Evolutionary conservation across 768 basidiomycete species (phyloP), one percentile per base, ranked within the genome.

Genomic region (Phaeotremella fagi): DNA sequence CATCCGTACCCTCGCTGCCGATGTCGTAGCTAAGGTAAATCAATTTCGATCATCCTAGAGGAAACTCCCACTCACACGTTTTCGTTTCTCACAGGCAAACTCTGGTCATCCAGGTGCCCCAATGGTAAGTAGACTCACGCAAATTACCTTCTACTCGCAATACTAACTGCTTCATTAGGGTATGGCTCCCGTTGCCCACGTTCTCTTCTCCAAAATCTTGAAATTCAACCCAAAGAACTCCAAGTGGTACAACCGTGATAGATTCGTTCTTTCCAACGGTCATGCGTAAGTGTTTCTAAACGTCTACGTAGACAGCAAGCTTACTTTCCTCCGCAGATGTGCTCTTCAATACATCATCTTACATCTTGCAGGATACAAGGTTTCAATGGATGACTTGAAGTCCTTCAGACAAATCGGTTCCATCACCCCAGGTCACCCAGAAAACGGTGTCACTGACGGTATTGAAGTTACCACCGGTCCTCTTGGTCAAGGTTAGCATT

Each of bases 231-330:
- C 90, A 45, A 84, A 84, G 75, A 86, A 81, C 78, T 83, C 90
- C 36, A 85, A 88, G 75, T 94, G 90, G 91, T 86, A 86, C 78
- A 94, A 92, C 78, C 86, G 92, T 57, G 91, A 95, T 79, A 85
- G 91, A 76, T 97, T 94, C 67, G 91, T 97, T 55, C 84, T 95
- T 61, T 95, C 91, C 61, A 94, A 94, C 71, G 90, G 90, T 83
- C 90, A 75, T 62, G 85, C 77, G 69, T 74, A 49, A 65, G 72
- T 61, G 16, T 14, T 14, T 9, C 20, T 35, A 42, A 15, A 22
- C 31, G 14, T 12, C 12, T 41, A 6, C 12, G 4, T 22, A 4
- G 18, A 25, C n/a, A 6, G 28, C n/a, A 12, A 27, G 16, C 15
- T 24, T 12, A 26, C 1, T 47, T 4, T 20, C 11, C 31, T 36